phyloP scores from a whole-genome alignment of 202 grass and related monocot species.

The Cymbopogon flexuosus region DNA sequence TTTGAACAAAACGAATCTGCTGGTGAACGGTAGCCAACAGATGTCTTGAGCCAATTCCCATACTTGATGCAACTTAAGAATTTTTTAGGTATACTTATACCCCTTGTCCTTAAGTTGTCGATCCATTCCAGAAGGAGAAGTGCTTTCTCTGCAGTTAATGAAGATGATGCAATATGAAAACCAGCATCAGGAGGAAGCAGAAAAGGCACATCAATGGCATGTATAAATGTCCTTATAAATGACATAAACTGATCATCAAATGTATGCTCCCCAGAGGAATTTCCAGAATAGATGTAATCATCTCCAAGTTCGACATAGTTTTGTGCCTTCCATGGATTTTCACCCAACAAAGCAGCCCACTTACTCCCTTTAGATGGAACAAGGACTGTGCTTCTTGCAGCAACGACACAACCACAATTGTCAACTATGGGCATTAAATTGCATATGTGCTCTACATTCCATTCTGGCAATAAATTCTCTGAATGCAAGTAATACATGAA shows the following conservation, averaged over 20 bases:
- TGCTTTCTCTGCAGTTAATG: constrained; percentile 32
- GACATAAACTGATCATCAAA: constrained; percentile 17
- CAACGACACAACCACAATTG: constrained; percentile 21
- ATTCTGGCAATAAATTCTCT: constrained; percentile 20
- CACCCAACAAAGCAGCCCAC: constrained; percentile 40
- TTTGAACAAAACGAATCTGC: constrained; percentile 36
- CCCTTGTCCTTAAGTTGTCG: not conserved
- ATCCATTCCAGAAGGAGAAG: constrained; percentile 50
- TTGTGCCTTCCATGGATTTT: constrained; percentile 43
- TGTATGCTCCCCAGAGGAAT: constrained; percentile 11
- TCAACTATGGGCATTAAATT: constrained; percentile 29
- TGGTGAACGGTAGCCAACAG: constrained; percentile 36
- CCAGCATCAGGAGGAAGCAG: constrained; percentile 39
- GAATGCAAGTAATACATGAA: constrained; percentile 37
- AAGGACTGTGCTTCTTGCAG: constrained; percentile 6
- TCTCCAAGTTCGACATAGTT: constrained; percentile 37
- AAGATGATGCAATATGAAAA: constrained; percentile 13
- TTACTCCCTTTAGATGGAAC: constrained; percentile 44
- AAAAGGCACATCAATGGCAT: constrained; percentile 31
- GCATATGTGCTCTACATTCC: constrained; percentile 1
- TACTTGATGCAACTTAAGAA: constrained; percentile 31
- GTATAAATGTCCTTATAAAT: constrained; percentile 17
- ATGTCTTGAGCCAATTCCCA: constrained; percentile 57
- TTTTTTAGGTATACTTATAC: not conserved
- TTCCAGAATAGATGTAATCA: constrained; percentile 23